These are phyloP conservation scores for Amphirosellinia nigrospora DNA, from an alignment of 495 filamentous ascomycete genomes.

Conservation along the genomic window DNA sequence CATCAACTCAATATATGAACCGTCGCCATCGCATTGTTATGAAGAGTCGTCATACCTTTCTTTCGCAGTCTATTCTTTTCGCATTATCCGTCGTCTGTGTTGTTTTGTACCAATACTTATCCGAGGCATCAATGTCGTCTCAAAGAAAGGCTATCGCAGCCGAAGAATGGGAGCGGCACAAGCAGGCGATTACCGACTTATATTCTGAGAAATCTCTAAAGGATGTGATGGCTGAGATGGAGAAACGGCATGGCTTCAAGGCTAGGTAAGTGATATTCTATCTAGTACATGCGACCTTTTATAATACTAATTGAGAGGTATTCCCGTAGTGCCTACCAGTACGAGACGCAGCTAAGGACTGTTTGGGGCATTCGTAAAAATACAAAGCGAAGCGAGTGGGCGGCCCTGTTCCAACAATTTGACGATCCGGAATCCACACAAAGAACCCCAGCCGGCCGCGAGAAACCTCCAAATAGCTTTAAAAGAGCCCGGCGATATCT, in stretches of 20 bases:
- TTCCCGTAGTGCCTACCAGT: background rate
- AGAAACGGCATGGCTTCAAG: background rate
- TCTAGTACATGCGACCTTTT: background rate
- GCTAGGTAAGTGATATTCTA: background rate
- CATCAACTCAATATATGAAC: too few species aligned
- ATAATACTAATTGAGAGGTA: background rate
- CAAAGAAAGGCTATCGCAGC: background rate
- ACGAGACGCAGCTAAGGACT: background rate
- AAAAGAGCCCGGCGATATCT: background rate
- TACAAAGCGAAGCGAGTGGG: background rate
- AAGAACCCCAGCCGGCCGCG: background rate
- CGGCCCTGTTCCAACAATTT: background rate
- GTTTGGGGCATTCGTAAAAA: background rate
- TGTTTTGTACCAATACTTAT: background rate
- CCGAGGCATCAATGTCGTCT: background rate
- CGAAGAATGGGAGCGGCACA: background rate
- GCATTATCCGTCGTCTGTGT: background rate
- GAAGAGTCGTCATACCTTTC: background rate
- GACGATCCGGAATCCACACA: background rate
- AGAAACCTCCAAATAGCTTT: background rate
- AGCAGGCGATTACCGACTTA: background rate
- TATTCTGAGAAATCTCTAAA: background rate
- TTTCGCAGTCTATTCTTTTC: background rate
- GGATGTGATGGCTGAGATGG: background rate
- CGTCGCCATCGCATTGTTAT: too few species aligned